A percentile compares a stretch with the other conserved stretches of the same genome.
phyloP scores from a whole-genome alignment of 2,329 filamentous ascomycete genomes.

The Hymenoscyphus infarciens region DNA sequence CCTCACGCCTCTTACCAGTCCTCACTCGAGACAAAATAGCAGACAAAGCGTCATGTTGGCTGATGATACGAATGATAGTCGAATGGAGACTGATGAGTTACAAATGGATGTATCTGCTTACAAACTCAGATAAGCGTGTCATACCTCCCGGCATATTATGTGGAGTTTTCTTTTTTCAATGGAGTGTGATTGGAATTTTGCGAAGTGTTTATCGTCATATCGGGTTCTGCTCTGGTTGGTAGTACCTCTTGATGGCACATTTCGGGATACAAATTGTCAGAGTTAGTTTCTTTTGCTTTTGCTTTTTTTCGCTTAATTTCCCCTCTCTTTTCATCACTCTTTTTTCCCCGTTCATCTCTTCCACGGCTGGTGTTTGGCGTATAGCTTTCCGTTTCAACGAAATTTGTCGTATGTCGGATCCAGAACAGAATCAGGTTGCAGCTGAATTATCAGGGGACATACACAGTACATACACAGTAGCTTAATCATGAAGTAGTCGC shows the following conservation, averaged over 20 bases:
- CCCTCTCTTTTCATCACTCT: background rate
- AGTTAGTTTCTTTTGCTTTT: slow-evolving; percentile 1
- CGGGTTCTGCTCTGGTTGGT: background rate
- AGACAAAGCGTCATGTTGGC: background rate
- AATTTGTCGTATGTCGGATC: background rate
- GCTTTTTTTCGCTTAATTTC: background rate
- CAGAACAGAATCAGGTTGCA: background rate
- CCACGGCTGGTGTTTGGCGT: background rate
- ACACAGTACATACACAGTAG: slow-evolving; percentile 1
- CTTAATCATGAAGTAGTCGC: background rate
- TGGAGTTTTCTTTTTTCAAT: background rate
- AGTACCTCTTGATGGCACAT: slow-evolving; percentile 2
- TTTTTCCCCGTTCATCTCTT: background rate
- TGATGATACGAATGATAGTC: slow-evolving; percentile 11
- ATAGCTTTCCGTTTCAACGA: background rate
- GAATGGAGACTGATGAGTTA: slow-evolving; percentile 30
- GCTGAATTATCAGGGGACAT: background rate
- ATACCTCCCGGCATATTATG: background rate
- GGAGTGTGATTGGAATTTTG: background rate
- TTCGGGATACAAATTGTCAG: background rate
- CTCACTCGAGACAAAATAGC: background rate
- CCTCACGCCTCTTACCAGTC: background rate
- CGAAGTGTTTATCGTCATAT: background rate
- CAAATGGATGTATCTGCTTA: slow-evolving; percentile 26
- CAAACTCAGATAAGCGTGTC: slow-evolving; percentile 18